phyloP scores from a whole-genome alignment of 2,329 filamentous ascomycete genomes.

The Helicocarpus griseus region DNA sequence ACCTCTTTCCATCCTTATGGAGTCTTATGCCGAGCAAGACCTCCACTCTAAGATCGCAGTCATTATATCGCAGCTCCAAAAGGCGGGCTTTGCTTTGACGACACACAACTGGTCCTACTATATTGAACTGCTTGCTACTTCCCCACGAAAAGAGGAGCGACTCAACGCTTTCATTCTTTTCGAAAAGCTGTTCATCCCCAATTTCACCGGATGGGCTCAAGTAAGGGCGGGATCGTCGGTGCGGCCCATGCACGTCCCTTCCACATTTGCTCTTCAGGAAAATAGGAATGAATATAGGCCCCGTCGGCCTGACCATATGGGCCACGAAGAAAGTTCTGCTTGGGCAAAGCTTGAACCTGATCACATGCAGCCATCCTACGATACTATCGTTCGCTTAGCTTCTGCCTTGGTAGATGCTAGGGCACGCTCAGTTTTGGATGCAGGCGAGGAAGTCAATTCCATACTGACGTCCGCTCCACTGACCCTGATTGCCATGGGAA shows the following conservation, averaged over 20 bases:
- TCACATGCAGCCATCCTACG: conserved; percentile 35
- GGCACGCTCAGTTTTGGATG: conserved; percentile 25
- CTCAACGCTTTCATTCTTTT: conserved; percentile 58
- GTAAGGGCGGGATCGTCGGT: conserved; percentile 25
- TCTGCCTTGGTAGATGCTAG: conserved; percentile 30
- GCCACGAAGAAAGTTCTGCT: conserved; percentile 21
- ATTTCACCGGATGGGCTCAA: conserved; percentile 63
- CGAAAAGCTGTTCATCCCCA: conserved; percentile 67
- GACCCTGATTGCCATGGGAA: conserved; percentile 27
- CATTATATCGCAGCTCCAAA: conserved; percentile 47
- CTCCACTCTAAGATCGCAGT: conserved; percentile 43
- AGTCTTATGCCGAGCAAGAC: conserved; percentile 43
- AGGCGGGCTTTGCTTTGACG: conserved; percentile 63
- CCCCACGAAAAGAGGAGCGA: conserved; percentile 47
- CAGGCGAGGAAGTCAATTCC: conserved; percentile 20
- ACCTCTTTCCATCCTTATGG: conserved; percentile 44
- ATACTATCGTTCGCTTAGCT: conserved; percentile 35
- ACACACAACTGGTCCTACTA: conserved; percentile 73
- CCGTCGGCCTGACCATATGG: conserved; percentile 19
- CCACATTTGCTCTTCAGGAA: conserved; percentile 25
- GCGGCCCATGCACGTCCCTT: conserved; percentile 21
- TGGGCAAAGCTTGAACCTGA: conserved; percentile 30
- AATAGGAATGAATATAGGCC: conserved; percentile 9
- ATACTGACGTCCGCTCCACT: conserved; percentile 24
- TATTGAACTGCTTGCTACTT: conserved; percentile 56